These are phyloP conservation scores for Fraxinus pennsylvanica DNA, from an alignment of 257 asterid genomes.

Conservation along the genomic window DNA sequence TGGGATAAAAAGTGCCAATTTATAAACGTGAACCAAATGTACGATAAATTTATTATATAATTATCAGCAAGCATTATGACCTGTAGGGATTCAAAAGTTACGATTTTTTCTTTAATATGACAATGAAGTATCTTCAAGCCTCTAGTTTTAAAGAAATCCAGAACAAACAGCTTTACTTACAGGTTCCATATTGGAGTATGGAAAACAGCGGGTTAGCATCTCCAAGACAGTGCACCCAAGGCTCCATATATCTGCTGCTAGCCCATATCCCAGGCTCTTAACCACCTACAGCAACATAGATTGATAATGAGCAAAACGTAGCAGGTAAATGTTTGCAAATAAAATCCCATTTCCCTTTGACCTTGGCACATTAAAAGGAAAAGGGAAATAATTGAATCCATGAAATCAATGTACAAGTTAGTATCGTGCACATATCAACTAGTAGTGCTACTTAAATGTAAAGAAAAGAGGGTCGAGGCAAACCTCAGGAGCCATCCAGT, in stretches of 20 bases:
- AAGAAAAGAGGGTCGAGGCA: slow-evolving; percentile 17
- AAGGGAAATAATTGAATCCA: neutral
- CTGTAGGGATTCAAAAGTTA: slow-evolving; percentile 3
- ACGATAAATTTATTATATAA: neutral
- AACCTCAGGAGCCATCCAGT: slow-evolving; percentile 99
- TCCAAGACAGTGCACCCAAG: slow-evolving; percentile 93
- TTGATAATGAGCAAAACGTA: slow-evolving; percentile 10
- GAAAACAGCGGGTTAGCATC: slow-evolving; percentile 83
- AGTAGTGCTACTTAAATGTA: slow-evolving; percentile 4
- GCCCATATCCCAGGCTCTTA: slow-evolving; percentile 79
- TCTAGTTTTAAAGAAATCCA: slow-evolving; percentile 6
- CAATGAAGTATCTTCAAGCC: neutral
- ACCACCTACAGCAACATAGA: slow-evolving; percentile 62
- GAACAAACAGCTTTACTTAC: slow-evolving; percentile 43
- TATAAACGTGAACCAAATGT: neutral
- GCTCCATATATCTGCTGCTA: slow-evolving; percentile 95
- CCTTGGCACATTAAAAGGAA: neutral
- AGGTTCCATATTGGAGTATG: slow-evolving; percentile 63
- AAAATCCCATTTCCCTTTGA: neutral
- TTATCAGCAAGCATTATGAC: neutral
- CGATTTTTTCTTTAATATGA: neutral
- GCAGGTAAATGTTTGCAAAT: slow-evolving; percentile 18
- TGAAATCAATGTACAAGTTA: slow-evolving; percentile 1
- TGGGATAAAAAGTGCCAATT: neutral
- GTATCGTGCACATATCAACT: neutral